Percentiles rank a stretch among this genome's conserved stretches.
phyloP scores from a whole-genome alignment of 352 stramenopile species.

The Elongisporangium anandrum region DNA sequence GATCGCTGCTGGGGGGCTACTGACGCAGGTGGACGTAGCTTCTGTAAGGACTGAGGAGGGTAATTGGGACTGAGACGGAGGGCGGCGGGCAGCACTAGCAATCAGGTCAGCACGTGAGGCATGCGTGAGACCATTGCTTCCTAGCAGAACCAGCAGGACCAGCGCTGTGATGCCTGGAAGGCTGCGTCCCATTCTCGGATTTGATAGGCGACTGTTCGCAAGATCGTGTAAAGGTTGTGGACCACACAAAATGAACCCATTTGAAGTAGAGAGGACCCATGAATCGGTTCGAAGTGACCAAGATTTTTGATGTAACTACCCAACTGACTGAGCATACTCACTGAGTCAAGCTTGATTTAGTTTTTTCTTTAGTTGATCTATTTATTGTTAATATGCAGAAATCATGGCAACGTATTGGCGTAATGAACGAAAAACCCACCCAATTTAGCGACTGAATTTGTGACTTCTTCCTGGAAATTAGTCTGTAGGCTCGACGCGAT shows the following conservation, averaged over 20 bases:
- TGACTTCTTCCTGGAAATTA: no score
- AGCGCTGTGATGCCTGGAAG: not conserved
- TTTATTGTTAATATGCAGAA: no score
- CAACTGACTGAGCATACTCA: no score
- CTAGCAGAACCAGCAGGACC: not conserved
- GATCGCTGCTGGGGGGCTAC: not conserved
- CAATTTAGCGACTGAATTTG: no score
- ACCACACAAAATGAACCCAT: not conserved
- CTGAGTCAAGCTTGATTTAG: no score
- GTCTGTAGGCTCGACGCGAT: no score
- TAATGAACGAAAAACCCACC: no score
- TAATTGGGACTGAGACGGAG: not conserved
- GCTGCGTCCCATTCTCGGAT: not conserved
- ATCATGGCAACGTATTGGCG: no score
- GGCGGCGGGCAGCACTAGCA: not conserved
- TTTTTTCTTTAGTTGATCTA: no score
- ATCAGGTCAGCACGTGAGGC: not conserved
- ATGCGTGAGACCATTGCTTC: not conserved
- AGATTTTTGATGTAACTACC: no score
- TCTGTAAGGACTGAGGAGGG: not conserved
- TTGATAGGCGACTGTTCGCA: not conserved
- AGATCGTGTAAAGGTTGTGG: not conserved
- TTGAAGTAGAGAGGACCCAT: no score
- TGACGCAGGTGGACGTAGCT: not conserved
- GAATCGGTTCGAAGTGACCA: no score